Conservation (phyloP, 1,139 yeast genomes). For the Pichia sp. region DNA sequence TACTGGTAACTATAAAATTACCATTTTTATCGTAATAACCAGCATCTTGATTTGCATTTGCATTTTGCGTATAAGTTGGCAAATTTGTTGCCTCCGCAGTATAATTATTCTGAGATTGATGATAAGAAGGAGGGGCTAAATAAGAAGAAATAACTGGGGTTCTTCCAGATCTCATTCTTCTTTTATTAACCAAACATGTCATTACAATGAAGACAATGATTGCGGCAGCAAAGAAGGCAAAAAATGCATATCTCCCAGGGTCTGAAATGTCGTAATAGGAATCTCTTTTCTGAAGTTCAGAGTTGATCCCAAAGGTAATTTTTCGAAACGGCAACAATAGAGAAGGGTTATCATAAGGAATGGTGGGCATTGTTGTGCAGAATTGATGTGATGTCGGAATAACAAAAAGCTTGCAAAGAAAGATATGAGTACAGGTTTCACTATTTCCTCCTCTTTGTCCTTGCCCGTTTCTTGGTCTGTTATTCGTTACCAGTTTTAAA, state of each 20-base stretch:
- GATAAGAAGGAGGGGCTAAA: conserved; percentile 87
- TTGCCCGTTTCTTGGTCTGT: neutral
- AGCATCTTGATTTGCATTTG: conserved; percentile 59
- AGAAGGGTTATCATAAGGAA: neutral
- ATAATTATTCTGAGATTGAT: conserved; percentile 63
- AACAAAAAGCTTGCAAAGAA: no score
- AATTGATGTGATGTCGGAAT: no score
- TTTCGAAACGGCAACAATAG: neutral
- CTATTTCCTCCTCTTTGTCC: neutral
- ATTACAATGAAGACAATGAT: conserved; percentile 44
- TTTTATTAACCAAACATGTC: conserved; percentile 52
- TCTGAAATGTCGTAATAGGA: conserved; percentile 2
- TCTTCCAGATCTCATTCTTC: conserved; percentile 54
- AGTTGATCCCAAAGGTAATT: neutral
- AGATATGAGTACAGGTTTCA: no score
- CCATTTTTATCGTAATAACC: conserved; percentile 78
- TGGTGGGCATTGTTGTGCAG: neutral
- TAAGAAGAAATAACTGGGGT: conserved; percentile 76
- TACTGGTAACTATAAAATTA: conserved; percentile 35
- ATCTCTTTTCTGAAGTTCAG: conserved; percentile 10
- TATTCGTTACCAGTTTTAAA: no score
- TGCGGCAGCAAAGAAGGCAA: conserved; percentile 46
- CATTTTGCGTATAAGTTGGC: conserved; percentile 61
- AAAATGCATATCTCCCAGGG: conserved; percentile 45
- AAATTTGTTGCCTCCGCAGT: conserved; percentile 44